Evolutionary conservation across 2,329 filamentous ascomycete genomes (phyloP).

Genomic region (Plectosphaerella cucumerina): DNA sequence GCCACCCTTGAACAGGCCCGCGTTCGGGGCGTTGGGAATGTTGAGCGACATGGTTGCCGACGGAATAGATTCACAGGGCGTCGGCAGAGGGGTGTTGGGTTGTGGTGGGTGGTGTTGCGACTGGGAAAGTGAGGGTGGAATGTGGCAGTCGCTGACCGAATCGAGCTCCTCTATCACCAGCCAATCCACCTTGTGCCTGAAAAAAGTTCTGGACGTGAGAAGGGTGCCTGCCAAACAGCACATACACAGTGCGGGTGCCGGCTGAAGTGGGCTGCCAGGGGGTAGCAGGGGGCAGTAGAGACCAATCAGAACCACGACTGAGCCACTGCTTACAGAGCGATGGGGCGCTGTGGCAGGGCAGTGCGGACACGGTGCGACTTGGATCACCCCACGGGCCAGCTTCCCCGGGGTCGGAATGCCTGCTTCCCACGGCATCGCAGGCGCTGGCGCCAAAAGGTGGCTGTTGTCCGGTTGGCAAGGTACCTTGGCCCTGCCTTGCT

Average conservation of each 20-base stretch:
- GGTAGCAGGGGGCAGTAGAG: neutral
- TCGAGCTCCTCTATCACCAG: slow-evolving; percentile 8
- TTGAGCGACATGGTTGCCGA: slow-evolving; percentile 79
- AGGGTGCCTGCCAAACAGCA: slow-evolving; percentile 4
- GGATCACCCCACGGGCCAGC: too few species aligned
- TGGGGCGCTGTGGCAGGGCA: neutral
- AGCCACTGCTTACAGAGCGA: neutral
- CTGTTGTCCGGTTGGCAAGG: neutral
- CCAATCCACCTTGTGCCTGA: slow-evolving; percentile 7
- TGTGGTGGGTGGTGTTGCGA: slow-evolving; percentile 1
- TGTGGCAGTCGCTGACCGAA: slow-evolving; percentile 4
- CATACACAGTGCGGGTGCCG: slow-evolving; percentile 9
- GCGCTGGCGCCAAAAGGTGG: neutral
- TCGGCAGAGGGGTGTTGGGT: slow-evolving; percentile 2
- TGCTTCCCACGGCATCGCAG: neutral
- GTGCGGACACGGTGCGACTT: neutral
- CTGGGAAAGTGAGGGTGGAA: slow-evolving; percentile 2
- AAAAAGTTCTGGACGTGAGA: slow-evolving; percentile 14
- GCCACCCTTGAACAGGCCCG: slow-evolving; percentile 89
- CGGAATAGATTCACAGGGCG: slow-evolving; percentile 2
- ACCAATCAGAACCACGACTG: slow-evolving; percentile 10
- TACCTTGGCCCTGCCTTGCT: too few species aligned
- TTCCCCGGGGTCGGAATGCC: neutral
- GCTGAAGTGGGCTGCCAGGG: slow-evolving; percentile 6
- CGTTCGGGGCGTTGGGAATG: slow-evolving; percentile 90